phyloP scores from a whole-genome alignment of 2,329 filamentous ascomycete species.

The Verticillium longisporum region DNA sequence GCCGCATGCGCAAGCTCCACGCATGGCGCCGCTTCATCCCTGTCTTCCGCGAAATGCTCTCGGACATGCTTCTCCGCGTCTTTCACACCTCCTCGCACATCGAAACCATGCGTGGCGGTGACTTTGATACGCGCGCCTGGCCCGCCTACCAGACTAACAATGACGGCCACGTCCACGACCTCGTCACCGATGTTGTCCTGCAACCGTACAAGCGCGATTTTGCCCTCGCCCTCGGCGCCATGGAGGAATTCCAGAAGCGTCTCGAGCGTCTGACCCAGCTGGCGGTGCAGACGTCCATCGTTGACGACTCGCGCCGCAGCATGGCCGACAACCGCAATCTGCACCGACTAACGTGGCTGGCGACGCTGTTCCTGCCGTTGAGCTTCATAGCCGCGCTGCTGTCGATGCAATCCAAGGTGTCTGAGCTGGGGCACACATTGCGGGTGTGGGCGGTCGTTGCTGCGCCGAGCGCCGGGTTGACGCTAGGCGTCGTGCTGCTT shows the following conservation, averaged over 20 bases:
- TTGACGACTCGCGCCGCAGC: slow-evolving; percentile 19
- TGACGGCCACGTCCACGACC: not conserved
- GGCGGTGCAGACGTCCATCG: slow-evolving; percentile 21
- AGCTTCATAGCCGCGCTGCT: slow-evolving; percentile 21
- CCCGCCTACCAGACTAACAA: not conserved
- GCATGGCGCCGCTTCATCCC: slow-evolving; percentile 17
- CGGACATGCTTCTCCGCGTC: slow-evolving; percentile 14
- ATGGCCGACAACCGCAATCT: slow-evolving; percentile 23
- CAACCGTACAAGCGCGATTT: slow-evolving; percentile 16
- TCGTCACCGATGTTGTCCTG: not conserved
- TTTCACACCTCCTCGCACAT: slow-evolving; percentile 6
- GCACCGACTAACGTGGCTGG: slow-evolving; percentile 22
- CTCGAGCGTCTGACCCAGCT: slow-evolving; percentile 23
- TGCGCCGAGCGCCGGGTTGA: slow-evolving; percentile 15
- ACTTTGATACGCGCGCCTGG: not conserved
- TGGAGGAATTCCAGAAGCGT: slow-evolving; percentile 23
- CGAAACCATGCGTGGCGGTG: not conserved
- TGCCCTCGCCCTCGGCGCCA: slow-evolving; percentile 13
- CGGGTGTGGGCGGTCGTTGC: slow-evolving; percentile 15
- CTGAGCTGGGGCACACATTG: slow-evolving; percentile 8
- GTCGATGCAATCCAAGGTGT: slow-evolving; percentile 19
- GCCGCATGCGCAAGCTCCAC: slow-evolving; percentile 16
- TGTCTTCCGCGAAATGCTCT: slow-evolving; percentile 19
- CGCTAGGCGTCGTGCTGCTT: not conserved
- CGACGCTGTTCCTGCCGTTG: slow-evolving; percentile 24